Conservation (phyloP, 2,329 filamentous ascomycete species). For the Neurospora sp. region DNA sequence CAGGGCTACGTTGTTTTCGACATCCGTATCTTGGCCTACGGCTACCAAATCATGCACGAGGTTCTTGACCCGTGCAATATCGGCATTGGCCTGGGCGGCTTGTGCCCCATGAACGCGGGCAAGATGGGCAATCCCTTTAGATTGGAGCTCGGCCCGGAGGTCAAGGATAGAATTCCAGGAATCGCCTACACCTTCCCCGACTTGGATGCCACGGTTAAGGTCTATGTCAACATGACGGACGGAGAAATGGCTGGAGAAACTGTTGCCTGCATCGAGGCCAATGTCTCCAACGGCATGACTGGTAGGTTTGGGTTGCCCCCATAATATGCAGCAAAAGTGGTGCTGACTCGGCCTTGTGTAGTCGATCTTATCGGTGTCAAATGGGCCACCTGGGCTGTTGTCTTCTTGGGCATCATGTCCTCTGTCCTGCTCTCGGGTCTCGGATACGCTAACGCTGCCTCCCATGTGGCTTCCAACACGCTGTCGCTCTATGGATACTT, state of each 20-base stretch:
- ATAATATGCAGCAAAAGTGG: neutral
- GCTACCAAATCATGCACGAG: slow-evolving; percentile 58
- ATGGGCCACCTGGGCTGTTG: slow-evolving; percentile 82
- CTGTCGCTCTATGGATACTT: slow-evolving; percentile 93
- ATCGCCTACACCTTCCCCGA: slow-evolving; percentile 88
- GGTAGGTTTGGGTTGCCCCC: neutral
- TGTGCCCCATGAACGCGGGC: slow-evolving; percentile 86
- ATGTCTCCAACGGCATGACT: slow-evolving; percentile 83
- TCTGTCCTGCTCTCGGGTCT: slow-evolving; percentile 84
- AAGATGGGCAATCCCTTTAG: slow-evolving; percentile 70
- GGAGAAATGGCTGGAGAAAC: slow-evolving; percentile 40
- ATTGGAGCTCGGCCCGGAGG: slow-evolving; percentile 44
- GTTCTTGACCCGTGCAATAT: slow-evolving; percentile 66
- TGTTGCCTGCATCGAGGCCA: slow-evolving; percentile 79
- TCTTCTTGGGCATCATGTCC: slow-evolving; percentile 69
- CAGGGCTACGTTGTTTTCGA: slow-evolving; percentile 73
- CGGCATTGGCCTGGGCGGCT: slow-evolving; percentile 47
- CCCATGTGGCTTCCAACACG: slow-evolving; percentile 87
- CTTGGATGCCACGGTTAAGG: slow-evolving; percentile 73
- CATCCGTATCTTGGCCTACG: slow-evolving; percentile 70
- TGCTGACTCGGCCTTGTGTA: neutral
- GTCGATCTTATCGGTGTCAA: slow-evolving; percentile 82
- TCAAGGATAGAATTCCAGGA: slow-evolving; percentile 58
- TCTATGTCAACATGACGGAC: slow-evolving; percentile 66
- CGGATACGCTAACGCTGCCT: slow-evolving; percentile 87